These are phyloP conservation scores for Leccinum imitatum DNA, from an alignment of 768 basidiomycete genomes.

Conservation along the genomic window DNA sequence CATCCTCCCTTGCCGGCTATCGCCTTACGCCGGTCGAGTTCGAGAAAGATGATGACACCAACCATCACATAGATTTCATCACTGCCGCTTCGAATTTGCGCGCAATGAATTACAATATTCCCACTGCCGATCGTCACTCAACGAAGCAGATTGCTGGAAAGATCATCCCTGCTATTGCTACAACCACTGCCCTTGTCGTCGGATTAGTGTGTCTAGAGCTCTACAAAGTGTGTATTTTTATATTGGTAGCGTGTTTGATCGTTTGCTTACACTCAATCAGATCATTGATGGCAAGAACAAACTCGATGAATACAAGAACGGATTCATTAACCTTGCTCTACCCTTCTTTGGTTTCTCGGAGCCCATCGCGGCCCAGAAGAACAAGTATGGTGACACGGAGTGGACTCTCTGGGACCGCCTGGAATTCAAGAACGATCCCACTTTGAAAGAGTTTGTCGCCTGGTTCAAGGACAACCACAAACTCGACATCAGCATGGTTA, in stretches of 20 bases:
- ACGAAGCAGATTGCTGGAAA: constrained; percentile 99
- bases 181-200: constrained; percentile 94
- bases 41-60: constrained; percentile 98
- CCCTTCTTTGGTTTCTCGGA: constrained; percentile 99
- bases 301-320: constrained; percentile 96
- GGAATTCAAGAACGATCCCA: constrained; percentile 87
- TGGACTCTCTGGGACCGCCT: constrained; percentile 99
- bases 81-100: constrained; percentile 96
- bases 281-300: constrained; percentile 94
- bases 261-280: constrained; percentile 39
- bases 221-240: constrained; percentile 68
- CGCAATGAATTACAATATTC: constrained; percentile 92
- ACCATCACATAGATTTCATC: constrained; percentile 98
- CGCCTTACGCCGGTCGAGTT: constrained; percentile 94
- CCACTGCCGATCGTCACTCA: constrained; percentile 80
- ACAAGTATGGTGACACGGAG: constrained; percentile 83
- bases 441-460: constrained; percentile 77
- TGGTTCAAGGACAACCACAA: constrained; percentile 86
- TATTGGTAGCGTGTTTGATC: background rate
- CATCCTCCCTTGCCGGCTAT: constrained; percentile 94
- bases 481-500: constrained; percentile 92
- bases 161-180: constrained; percentile 99
- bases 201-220: constrained; percentile 94
- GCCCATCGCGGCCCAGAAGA: constrained; percentile 85
- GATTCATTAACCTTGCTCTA: constrained; percentile 94